Evolutionary conservation across 2,329 filamentous ascomycete genomes (phyloP), one percentile per base, ranked within the genome.

Genomic region (Trichoderma guizhouense): DNA sequence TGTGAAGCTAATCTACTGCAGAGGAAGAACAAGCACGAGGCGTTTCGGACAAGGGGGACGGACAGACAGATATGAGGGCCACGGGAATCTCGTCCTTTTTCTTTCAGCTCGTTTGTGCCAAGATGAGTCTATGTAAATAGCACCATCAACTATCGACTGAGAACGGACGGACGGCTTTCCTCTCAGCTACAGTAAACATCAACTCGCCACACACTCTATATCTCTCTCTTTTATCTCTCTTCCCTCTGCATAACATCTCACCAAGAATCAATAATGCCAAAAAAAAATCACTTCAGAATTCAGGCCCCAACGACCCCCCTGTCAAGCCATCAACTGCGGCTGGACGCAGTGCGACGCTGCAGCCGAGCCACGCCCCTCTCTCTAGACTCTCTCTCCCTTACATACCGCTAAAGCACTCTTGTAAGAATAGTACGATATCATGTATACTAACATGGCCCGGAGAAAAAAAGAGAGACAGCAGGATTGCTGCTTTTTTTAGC

Each of bases 251-350:
- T 7, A 11, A 12, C 32, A 34, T 66, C 47, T n/a, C 18, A 7
- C 3, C 5, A 12, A 7, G 36, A 51, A 51, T 51, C 43, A 51
- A 51, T 51, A 51, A 51, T 21, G n/a, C 43, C 43, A 51, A 47
- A 39, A 51, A n/a, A 43, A 43, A 39, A 51, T 21, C 43, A 39
- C 1, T 51, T 21, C 43, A 51, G 36, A 26, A 66, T 18, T 18
- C 63, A 55, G 30, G 21, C n/a, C 63, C 18, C 18, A 30, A 28
- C 24, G 14, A 26, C 21, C 24, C 51, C 47, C 65, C 36, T 60
- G 66, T 69, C 66, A 60, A 69, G 55, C 55, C 55, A 32, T 61
- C 55, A 26, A 43, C 66, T 69, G 53, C 66, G 53, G 53, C 66
- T 61, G 55, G 34, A 47, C 36, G 66, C 66, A 51, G 53, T 61